These are phyloP conservation scores for Neofusicoccum umdonicola DNA, from an alignment of 2,329 filamentous ascomycete species.

Conservation along the genomic window DNA sequence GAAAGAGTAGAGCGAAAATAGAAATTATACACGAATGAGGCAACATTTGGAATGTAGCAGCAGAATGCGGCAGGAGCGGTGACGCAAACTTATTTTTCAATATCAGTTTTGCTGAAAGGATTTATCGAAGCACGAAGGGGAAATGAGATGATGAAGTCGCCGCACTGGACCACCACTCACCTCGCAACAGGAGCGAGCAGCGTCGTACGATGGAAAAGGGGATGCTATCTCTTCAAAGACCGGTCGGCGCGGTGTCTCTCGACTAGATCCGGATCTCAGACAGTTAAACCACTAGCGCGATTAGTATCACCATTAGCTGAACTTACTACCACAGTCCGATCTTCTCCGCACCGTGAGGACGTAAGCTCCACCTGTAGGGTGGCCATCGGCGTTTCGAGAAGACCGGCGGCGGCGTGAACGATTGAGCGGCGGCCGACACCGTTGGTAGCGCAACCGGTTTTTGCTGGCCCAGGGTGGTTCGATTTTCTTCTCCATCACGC, in stretches of 20 bases:
- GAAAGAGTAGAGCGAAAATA: not conserved
- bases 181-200: not conserved
- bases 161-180: not conserved
- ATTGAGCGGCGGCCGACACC: not conserved
- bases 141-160: constrained; percentile 15
- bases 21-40: not conserved
- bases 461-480: not conserved
- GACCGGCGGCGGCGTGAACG: not conserved
- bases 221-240: not conserved
- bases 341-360: not conserved
- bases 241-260: not conserved
- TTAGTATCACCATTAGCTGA: constrained; percentile 7
- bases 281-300: not conserved
- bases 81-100: constrained; percentile 6
- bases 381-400: constrained; percentile 9
- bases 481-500: not conserved
- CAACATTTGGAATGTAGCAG: constrained; percentile 1
- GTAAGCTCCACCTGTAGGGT: not conserved
- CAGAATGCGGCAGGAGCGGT: not conserved
- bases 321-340: not conserved
- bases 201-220: constrained; percentile 10
- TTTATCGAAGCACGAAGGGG: constrained; percentile 6
- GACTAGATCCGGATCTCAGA: not conserved
- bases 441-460: not conserved
- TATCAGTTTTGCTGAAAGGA: not conserved